phyloP scores from a whole-genome alignment of 164 flowering plant genomes.

The Annona squamosa region DNA sequence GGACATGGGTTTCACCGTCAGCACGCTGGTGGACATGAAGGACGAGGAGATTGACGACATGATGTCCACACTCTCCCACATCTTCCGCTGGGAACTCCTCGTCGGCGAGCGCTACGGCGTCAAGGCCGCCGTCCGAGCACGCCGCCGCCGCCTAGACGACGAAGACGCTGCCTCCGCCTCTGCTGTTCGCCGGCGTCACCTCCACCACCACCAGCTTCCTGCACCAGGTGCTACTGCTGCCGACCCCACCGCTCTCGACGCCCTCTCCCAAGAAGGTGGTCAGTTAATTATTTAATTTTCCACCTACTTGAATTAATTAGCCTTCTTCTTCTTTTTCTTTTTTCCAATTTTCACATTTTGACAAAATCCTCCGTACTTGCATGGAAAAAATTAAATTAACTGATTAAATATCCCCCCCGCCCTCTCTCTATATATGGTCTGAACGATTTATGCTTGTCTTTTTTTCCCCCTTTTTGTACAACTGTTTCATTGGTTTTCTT shows the following conservation, averaged over 20 bases:
- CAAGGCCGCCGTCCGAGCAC: conserved; percentile 90
- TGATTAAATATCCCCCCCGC: too few species aligned
- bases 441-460: too few species aligned
- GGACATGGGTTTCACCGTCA: conserved; percentile 90
- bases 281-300: not conserved
- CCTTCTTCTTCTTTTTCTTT: too few species aligned
- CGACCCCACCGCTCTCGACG: conserved; percentile 49
- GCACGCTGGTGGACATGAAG: conserved; percentile 77
- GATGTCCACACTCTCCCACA: conserved; percentile 77
- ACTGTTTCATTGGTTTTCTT: too few species aligned
- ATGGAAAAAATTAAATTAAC: too few species aligned
- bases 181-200: conserved; percentile 23
- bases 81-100: conserved; percentile 82
- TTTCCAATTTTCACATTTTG: too few species aligned
- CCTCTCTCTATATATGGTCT: too few species aligned
- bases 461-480: too few species aligned
- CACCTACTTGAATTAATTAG: not conserved
- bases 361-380: too few species aligned
- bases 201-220: conserved; percentile 23
- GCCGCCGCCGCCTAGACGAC: conserved; percentile 65
- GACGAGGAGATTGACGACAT: conserved; percentile 94
- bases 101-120: conserved; percentile 95
- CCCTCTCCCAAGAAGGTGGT: conserved; percentile 91
- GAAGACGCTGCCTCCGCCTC: conserved; percentile 18
- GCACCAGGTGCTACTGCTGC: conserved; percentile 30